Percentiles rank a stretch among this genome's conserved stretches.
Conservation (phyloP, 768 basidiomycete species). For the Leccinum variicolor region DNA sequence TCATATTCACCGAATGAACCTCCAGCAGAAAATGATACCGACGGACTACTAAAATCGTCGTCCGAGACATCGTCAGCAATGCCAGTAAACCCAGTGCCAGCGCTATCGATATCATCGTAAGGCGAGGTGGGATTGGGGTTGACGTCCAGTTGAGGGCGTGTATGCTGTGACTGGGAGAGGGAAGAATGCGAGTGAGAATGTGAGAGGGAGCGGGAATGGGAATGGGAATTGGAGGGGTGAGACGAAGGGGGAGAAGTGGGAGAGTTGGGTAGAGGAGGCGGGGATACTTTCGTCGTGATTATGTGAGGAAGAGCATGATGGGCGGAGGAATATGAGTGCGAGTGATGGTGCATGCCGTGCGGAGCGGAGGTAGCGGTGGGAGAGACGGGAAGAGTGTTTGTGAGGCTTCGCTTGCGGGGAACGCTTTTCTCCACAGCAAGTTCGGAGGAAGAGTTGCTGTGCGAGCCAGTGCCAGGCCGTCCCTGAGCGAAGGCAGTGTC, state of each 20-base stretch:
- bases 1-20: conserved; percentile 6
- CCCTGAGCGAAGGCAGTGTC: conserved; percentile 30
- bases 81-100: conserved; percentile 24
- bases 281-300: conserved; percentile 32
- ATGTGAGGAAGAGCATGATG: conserved; percentile 22
- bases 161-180: conserved; percentile 15
- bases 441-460: conserved; percentile 47
- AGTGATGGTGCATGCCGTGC: conserved; percentile 24
- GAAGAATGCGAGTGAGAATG: conserved; percentile 23
- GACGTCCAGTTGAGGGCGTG: conserved; percentile 29
- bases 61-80: conserved; percentile 26
- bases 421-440: conserved; percentile 45
- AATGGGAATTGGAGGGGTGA: conserved; percentile 21
- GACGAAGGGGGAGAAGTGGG: conserved; percentile 24
- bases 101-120: conserved; percentile 62
- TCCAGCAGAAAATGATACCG: conserved; percentile 10
- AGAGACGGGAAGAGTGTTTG: conserved; percentile 37
- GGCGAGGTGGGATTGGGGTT: conserved; percentile 25
- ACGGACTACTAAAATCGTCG: conserved; percentile 22
- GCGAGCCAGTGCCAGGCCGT: conserved; percentile 37
- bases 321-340: conserved; percentile 24
- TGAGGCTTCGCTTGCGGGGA: conserved; percentile 68
- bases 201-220: conserved; percentile 16
- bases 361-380: background rate
- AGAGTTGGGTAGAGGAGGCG: conserved; percentile 25